Percentiles rank a stretch among this genome's conserved stretches.
phyloP scores from a whole-genome alignment of 2,329 filamentous ascomycete species.

The Metarhizium brunneum region DNA sequence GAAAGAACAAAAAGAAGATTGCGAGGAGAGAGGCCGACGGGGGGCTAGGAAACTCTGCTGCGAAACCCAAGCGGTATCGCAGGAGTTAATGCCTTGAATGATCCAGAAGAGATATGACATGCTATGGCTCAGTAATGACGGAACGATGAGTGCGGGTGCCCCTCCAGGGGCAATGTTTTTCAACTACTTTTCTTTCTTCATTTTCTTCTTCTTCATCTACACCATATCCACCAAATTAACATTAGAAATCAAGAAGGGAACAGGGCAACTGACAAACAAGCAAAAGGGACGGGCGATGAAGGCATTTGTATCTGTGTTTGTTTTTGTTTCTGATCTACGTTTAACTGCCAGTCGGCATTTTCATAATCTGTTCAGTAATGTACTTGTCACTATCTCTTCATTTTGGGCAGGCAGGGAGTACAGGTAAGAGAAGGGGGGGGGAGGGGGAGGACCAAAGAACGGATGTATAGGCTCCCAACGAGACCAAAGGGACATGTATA shows the following conservation, averaged over 20 bases:
- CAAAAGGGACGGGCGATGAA: background rate
- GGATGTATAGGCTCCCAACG: too few relatives aligned
- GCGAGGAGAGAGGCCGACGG: background rate
- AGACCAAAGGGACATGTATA: too few relatives aligned
- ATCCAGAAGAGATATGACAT: background rate
- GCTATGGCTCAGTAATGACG: background rate
- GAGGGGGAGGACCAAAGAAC: too few relatives aligned
- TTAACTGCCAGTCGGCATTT: too few relatives aligned
- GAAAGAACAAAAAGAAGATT: constrained; percentile 6
- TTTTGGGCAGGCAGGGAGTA: too few relatives aligned
- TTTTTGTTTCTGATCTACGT: too few relatives aligned
- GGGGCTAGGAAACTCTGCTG: background rate
- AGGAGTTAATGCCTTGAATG: background rate
- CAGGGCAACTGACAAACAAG: background rate
- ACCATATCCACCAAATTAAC: background rate
- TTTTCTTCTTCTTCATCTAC: background rate
- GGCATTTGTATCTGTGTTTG: background rate
- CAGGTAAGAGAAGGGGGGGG: too few relatives aligned
- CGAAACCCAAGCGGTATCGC: background rate
- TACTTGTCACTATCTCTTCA: too few relatives aligned
- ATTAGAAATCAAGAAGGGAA: background rate
- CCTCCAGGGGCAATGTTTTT: background rate
- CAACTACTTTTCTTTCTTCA: background rate
- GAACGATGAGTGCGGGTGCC: background rate
- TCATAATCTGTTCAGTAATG: too few relatives aligned